Conservation (phyloP, 768 basidiomycete genomes). For the Chalciporus piperatus region DNA sequence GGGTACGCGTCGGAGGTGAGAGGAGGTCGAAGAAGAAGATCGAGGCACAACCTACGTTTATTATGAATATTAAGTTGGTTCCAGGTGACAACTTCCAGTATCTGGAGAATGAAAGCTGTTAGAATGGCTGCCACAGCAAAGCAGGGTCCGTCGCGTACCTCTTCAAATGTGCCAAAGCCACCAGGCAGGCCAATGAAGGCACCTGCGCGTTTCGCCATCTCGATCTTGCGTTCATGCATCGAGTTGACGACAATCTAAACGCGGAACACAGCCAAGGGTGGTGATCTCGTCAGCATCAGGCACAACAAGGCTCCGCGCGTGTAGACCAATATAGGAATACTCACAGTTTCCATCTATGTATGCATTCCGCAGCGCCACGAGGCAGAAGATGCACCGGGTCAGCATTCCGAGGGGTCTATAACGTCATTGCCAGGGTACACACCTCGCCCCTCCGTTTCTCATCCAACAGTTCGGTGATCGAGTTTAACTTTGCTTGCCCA, state of each 20-base stretch:
- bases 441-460: slow-evolving; percentile 37
- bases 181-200: slow-evolving; percentile 91
- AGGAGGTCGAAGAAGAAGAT: not conserved
- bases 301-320: slow-evolving; percentile 1
- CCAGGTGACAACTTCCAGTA: slow-evolving; percentile 95
- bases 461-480: slow-evolving; percentile 24
- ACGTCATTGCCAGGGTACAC: slow-evolving; percentile 10
- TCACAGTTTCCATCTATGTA: slow-evolving; percentile 33
- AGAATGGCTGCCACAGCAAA: not conserved
- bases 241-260: slow-evolving; percentile 66
- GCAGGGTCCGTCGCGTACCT: slow-evolving; percentile 42
- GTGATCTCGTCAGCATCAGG: slow-evolving; percentile 2
- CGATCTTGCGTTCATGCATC: slow-evolving; percentile 87
- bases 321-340: slow-evolving; percentile 1
- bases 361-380: not conserved
- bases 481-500: slow-evolving; percentile 17
- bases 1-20: not conserved
- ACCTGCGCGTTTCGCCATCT: slow-evolving; percentile 79
- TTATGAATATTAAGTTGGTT: slow-evolving; percentile 85
- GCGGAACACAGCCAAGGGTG: slow-evolving; percentile 3
- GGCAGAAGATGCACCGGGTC: slow-evolving; percentile 2
- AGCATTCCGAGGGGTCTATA: slow-evolving; percentile 5
- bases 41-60: slow-evolving; percentile 56
- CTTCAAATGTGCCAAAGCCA: slow-evolving; percentile 94
- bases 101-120: slow-evolving; percentile 35